A percentile compares a stretch with the other conserved stretches of the same genome.
These are phyloP conservation scores for Penicillium arizonense DNA, from an alignment of 495 filamentous ascomycete species.

Conservation along the genomic window DNA sequence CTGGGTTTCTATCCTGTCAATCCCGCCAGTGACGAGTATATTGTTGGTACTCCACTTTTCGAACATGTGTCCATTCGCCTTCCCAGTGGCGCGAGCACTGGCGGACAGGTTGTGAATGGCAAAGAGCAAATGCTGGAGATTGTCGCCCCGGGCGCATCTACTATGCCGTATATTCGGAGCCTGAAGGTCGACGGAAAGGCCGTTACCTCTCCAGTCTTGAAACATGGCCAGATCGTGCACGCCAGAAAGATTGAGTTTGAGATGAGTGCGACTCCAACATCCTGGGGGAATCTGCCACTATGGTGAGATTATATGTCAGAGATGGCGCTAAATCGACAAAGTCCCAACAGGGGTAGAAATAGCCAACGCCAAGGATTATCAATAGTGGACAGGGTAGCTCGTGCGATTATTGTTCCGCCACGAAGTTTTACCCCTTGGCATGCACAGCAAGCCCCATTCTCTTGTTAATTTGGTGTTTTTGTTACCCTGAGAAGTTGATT, in stretches of 20 bases:
- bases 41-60: conserved; percentile 25
- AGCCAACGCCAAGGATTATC: too few species aligned
- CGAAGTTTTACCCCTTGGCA: neutral
- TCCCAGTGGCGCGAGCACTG: conserved; percentile 14
- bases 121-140: conserved; percentile 17
- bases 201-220: conserved; percentile 11
- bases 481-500: neutral
- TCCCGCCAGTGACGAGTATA: conserved; percentile 26
- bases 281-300: conserved; percentile 13
- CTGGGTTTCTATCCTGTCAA: conserved; percentile 30
- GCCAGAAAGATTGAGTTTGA: conserved; percentile 22
- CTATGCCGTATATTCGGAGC: conserved; percentile 19
- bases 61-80: conserved; percentile 22
- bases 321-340: neutral
- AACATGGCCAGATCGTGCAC: conserved; percentile 15
- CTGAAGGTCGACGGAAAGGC: conserved; percentile 18
- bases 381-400: too few species aligned
- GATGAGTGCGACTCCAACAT: conserved; percentile 24
- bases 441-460: too few species aligned
- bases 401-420: too few species aligned
- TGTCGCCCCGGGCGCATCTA: conserved; percentile 16
- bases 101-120: conserved; percentile 8
- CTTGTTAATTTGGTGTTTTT: neutral
- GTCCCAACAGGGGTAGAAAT: neutral
- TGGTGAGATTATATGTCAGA: conserved; percentile 1